phyloP scores from a whole-genome alignment of 75 land plant species.

The Selaginella tamariscina region DNA sequence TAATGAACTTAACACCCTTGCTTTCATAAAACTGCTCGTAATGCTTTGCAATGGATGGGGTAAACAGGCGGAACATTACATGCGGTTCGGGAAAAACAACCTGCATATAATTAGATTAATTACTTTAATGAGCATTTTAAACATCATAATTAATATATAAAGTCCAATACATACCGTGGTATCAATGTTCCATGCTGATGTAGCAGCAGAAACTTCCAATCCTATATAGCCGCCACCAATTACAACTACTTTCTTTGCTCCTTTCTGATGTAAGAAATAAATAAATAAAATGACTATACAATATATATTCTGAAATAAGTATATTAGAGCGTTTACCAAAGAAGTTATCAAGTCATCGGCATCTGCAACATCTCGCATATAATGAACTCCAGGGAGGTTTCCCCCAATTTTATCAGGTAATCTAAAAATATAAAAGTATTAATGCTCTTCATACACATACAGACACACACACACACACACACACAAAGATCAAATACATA shows the following conservation, averaged over 20 bases:
- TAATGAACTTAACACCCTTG: constrained; percentile 71
- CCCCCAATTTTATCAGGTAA: constrained; percentile 71
- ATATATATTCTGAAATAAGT: no score
- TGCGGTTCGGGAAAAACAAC: constrained; percentile 72
- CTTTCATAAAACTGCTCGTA: constrained; percentile 56
- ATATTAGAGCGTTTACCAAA: constrained; percentile 34
- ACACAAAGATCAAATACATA: no score
- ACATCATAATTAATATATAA: neutral
- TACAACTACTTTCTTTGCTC: constrained; percentile 54
- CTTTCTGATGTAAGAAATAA: constrained; percentile 29
- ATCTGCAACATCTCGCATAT: constrained; percentile 80
- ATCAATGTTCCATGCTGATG: constrained; percentile 73
- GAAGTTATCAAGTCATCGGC: constrained; percentile 62
- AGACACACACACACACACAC: no score
- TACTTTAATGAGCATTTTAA: constrained; percentile 3
- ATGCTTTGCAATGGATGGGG: constrained; percentile 54
- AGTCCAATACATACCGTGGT: constrained; percentile 41
- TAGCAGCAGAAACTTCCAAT: constrained; percentile 92
- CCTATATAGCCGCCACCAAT: constrained; percentile 98
- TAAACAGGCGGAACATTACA: constrained; percentile 69
- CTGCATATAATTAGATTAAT: constrained; percentile 22
- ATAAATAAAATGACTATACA: neutral
- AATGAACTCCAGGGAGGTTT: constrained; percentile 65
- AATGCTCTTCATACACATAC: neutral
- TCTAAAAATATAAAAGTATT: constrained; percentile 18